These are phyloP conservation scores for Ophiocordyceps polyrhachis-furcata DNA, from an alignment of 2,329 filamentous ascomycete genomes.

Conservation along the genomic window DNA sequence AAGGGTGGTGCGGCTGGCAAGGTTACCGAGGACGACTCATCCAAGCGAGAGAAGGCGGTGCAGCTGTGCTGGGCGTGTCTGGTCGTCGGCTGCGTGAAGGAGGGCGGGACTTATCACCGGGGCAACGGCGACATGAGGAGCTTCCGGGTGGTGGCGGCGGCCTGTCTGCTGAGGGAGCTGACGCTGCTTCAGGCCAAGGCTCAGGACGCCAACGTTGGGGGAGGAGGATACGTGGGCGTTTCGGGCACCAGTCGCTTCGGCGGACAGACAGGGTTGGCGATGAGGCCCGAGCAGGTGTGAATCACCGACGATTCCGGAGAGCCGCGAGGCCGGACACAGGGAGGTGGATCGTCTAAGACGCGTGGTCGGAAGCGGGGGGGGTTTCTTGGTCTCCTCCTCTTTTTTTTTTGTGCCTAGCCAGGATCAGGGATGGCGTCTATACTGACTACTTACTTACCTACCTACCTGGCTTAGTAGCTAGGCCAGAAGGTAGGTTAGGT, in stretches of 20 bases:
- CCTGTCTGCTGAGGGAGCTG: constrained; percentile 15
- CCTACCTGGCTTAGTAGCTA: too few relatives aligned
- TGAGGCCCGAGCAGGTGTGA: background rate
- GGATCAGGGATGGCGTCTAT: too few relatives aligned
- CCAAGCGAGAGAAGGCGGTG: constrained; percentile 10
- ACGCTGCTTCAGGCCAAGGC: constrained; percentile 3
- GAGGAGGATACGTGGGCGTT: constrained; percentile 11
- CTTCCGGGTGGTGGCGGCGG: constrained; percentile 19
- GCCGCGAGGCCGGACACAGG: background rate
- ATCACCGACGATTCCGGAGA: background rate
- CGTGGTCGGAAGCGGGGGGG: background rate
- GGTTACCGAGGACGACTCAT: background rate
- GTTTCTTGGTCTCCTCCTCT: too few relatives aligned
- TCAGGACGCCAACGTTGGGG: constrained; percentile 4
- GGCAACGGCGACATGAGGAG: constrained; percentile 11
- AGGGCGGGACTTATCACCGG: constrained; percentile 2
- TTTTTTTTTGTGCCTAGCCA: too few relatives aligned
- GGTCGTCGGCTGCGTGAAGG: constrained; percentile 8
- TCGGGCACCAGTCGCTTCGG: background rate
- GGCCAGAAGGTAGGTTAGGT: too few relatives aligned
- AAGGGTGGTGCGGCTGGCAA: background rate
- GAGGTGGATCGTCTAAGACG: background rate
- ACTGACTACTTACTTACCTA: too few relatives aligned
- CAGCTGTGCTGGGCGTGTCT: constrained; percentile 18
- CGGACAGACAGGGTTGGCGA: background rate